Conservation (phyloP, 116 monocot genomes). For the Iris pallida region DNA sequence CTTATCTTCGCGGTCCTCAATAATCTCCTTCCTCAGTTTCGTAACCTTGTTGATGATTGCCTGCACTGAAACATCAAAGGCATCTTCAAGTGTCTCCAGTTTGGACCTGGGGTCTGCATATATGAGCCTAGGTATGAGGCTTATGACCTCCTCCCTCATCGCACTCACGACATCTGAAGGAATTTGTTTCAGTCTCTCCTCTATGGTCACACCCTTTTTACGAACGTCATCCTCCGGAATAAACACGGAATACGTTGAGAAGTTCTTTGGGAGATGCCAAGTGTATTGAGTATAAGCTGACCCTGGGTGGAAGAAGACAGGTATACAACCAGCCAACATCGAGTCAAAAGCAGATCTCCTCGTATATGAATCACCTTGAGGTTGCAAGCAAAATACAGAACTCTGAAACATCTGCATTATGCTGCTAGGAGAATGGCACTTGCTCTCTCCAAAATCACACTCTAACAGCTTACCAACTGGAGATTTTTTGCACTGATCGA, state of each 20-base stretch:
- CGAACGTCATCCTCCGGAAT: conserved; percentile 76
- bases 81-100: conserved; percentile 60
- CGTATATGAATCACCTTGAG: conserved; percentile 88
- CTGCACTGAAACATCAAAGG: conserved; percentile 89
- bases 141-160: conserved; percentile 80
- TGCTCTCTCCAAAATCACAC: conserved; percentile 72
- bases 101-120: conserved; percentile 79
- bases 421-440: conserved; percentile 82
- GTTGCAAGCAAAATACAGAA: conserved; percentile 86
- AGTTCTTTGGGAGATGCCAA: conserved; percentile 84
- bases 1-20: conserved; percentile 47
- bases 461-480: conserved; percentile 60
- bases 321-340: conserved; percentile 90
- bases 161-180: conserved; percentile 28
- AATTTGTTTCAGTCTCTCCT: conserved; percentile 44
- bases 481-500: conserved; percentile 65
- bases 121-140: conserved; percentile 66
- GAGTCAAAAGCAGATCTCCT: conserved; percentile 88
- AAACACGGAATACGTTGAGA: conserved; percentile 67
- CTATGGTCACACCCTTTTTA: conserved; percentile 43
- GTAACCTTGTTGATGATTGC: conserved; percentile 65
- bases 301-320: conserved; percentile 91
- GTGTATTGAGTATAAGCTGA: conserved; percentile 83
- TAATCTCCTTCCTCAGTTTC: conserved; percentile 48
- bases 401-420: conserved; percentile 90